Percentiles rank a stretch among this genome's conserved stretches.
Conservation (phyloP, 1,139 yeast genomes). For the Wickerhamomyces sp. region DNA sequence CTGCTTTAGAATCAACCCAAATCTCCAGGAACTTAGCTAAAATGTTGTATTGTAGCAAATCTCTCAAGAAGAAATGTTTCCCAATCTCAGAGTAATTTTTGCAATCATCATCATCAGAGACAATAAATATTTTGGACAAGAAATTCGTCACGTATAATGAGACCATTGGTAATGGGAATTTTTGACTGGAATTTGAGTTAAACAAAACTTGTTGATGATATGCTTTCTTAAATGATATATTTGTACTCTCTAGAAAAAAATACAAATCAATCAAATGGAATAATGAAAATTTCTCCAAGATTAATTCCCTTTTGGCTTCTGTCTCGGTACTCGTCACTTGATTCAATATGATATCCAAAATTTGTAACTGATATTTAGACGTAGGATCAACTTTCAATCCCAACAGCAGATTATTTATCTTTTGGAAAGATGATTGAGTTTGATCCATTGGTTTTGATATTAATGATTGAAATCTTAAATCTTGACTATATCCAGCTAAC, state of each 20-base stretch:
- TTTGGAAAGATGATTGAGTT: constrained; percentile 7
- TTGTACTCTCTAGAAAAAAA: constrained; percentile 49
- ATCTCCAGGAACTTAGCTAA: constrained; percentile 54
- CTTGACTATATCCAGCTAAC: constrained; percentile 12
- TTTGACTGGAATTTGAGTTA: constrained; percentile 13
- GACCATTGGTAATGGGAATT: constrained; percentile 18
- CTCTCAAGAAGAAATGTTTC: constrained; percentile 49
- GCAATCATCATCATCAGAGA: background rate
- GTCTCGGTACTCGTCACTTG: constrained; percentile 14
- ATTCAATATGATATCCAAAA: constrained; percentile 12
- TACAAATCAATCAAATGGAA: constrained; percentile 41
- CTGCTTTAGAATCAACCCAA: constrained; percentile 68
- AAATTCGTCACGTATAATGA: constrained; percentile 16
- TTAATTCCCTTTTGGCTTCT: constrained; percentile 5
- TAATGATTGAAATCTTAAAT: constrained; percentile 11
- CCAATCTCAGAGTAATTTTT: constrained; percentile 30
- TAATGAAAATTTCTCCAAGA: constrained; percentile 15
- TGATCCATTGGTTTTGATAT: constrained; percentile 10
- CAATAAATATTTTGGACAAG: constrained; percentile 10
- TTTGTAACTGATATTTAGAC: constrained; percentile 17
- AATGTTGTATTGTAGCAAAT: constrained; percentile 48
- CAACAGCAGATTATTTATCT: constrained; percentile 11
- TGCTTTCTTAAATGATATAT: constrained; percentile 51
- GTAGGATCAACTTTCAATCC: constrained; percentile 12
- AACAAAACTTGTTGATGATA: constrained; percentile 55